Evolutionary conservation across 148 eudicot genomes (phyloP), one percentile per base, ranked within the genome.

Genomic region (Selenicereus undatus): DNA sequence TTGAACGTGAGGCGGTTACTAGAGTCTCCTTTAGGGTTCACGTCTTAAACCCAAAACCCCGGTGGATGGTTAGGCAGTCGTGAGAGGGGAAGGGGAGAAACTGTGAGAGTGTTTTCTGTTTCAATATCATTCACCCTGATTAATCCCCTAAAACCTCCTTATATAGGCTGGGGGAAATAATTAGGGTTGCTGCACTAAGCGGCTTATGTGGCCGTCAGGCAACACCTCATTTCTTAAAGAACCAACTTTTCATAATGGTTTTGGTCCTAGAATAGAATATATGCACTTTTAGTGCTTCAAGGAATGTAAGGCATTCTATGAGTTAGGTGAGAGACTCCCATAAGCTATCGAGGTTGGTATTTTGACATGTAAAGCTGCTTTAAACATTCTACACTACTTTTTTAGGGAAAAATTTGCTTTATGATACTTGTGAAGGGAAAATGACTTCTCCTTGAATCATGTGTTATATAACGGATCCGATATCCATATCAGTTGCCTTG

Each of bases 91-190:
- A n/a, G n/a, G n/a, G n/a, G n/a, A n/a, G n/a, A n/a, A n/a, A n/a
- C n/a, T n/a, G n/a, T n/a, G n/a, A n/a, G n/a, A n/a, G n/a, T n/a
- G n/a, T n/a, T n/a, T n/a, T n/a, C n/a, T n/a, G n/a, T n/a, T n/a
- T n/a, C n/a, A n/a, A n/a, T n/a, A n/a, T n/a, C n/a, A n/a, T n/a
- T n/a, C n/a, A n/a, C n/a, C n/a, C n/a, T n/a, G n/a, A n/a, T n/a
- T n/a, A n/a, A n/a, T n/a, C n/a, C n/a, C n/a, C n/a, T n/a, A n/a
- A 10, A 88, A 86, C 16, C 90, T 14, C 65, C 36, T n/a, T n/a
- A n/a, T n/a, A n/a, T n/a, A 17, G 90, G 86, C 51, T 83, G 83
- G 78, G 90, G 88, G 4, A 12, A 45, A 22, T 45, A 42, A 42
- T 42, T 42, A 42, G 3, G n/a, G 8, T 3, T 42, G 45, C 8